Conservation (phyloP, 2,329 filamentous ascomycete genomes). For the Cadophora gregata region DNA sequence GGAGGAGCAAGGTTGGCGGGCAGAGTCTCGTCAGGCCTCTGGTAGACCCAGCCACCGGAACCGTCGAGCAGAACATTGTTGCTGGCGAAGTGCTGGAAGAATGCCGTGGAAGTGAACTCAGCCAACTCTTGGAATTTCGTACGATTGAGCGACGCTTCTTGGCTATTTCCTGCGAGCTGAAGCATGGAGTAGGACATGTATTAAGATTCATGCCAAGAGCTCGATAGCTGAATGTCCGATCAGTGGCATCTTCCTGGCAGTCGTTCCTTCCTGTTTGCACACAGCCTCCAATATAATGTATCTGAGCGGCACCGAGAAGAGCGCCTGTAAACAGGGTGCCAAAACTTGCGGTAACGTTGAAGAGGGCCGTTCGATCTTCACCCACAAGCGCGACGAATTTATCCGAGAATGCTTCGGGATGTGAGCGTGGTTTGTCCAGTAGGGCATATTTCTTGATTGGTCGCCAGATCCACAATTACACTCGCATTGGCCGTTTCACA, state of each 20-base stretch:
- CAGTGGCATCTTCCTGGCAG: neutral
- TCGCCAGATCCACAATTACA: neutral
- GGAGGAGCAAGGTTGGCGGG: neutral
- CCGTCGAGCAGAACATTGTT: neutral
- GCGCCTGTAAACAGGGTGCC: neutral
- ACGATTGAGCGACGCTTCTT: neutral
- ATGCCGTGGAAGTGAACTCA: neutral
- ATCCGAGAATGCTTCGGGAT: neutral
- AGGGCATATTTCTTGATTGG: neutral
- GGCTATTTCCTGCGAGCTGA: neutral
- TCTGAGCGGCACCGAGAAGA: neutral
- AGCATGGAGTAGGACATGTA: conserved; percentile 7
- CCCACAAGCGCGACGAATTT: neutral
- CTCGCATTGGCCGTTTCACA: neutral
- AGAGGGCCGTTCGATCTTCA: neutral
- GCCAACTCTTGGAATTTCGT: neutral
- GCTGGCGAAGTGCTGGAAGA: neutral
- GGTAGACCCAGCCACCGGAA: neutral
- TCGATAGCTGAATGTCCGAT: neutral
- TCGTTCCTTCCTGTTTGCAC: neutral
- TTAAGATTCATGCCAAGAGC: neutral
- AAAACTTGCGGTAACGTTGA: conserved; percentile 1
- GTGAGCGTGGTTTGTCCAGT: neutral
- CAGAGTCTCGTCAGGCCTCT: neutral
- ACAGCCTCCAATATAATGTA: neutral